These are phyloP conservation scores for Gynochthodes officinalis DNA, from an alignment of 257 asterid genomes.

Conservation along the genomic window DNA sequence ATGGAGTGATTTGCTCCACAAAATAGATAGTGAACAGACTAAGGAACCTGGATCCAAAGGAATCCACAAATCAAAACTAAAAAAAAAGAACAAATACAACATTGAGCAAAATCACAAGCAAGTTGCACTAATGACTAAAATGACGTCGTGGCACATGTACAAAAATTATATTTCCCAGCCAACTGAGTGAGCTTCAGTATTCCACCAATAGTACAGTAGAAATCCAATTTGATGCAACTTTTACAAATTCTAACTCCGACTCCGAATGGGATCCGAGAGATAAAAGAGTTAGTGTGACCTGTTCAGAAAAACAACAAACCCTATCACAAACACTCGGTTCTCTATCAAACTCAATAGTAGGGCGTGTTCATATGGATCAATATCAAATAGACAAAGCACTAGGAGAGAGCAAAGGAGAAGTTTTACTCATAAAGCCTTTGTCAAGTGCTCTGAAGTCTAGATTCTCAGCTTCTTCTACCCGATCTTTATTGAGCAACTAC, in stretches of 20 bases:
- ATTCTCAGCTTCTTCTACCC: conserved; percentile 59
- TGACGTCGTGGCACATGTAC: conserved; percentile 19
- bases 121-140: conserved; percentile 7
- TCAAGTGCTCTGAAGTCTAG: conserved; percentile 83
- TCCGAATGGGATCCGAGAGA: conserved; percentile 23
- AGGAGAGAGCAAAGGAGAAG: neutral
- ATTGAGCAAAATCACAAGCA: conserved; percentile 12
- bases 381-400: neutral
- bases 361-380: neutral
- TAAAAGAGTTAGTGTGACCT: conserved; percentile 39
- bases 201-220: conserved; percentile 25
- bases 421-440: conserved; percentile 70
- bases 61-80: neutral
- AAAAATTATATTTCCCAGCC: conserved; percentile 10
- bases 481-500: conserved; percentile 78
- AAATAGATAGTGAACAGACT: no score
- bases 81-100: neutral
- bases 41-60: conserved; percentile 3
- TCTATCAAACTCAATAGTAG: neutral
- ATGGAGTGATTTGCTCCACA: conserved; percentile 17
- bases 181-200: conserved; percentile 10
- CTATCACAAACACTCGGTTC: neutral
- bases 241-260: conserved; percentile 22
- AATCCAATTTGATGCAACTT: conserved; percentile 41
- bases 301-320: conserved; percentile 1